Evolutionary conservation across 306 rosid genomes (phyloP).

Genomic region (Cucurbita argyrosperma): DNA sequence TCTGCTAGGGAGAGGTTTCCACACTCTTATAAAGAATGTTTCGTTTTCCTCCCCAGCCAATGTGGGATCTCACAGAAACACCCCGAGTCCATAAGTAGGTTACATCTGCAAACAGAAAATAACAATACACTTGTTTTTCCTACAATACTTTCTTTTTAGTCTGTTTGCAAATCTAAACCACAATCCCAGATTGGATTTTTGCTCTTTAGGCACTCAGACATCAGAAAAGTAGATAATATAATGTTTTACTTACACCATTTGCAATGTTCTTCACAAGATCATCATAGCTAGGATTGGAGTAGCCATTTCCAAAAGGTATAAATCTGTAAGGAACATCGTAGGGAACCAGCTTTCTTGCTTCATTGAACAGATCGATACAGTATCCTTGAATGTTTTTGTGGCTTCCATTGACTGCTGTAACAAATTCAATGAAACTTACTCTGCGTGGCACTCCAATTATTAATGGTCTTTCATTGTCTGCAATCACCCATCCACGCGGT

Average conservation of each 20-base stretch:
- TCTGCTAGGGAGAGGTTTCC: too few relatives aligned
- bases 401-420: constrained; percentile 27
- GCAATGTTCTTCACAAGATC: constrained; percentile 50
- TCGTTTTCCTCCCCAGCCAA: too few relatives aligned
- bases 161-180: background rate
- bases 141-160: background rate
- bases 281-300: constrained; percentile 53
- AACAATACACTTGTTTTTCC: background rate
- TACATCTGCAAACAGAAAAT: background rate
- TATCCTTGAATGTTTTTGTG: constrained; percentile 45
- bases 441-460: constrained; percentile 78
- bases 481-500: constrained; percentile 95
- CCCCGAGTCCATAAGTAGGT: background rate
- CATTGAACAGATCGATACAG: constrained; percentile 63
- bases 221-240: constrained; percentile 2
- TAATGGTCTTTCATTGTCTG: constrained; percentile 55
- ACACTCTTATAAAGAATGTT: too few relatives aligned
- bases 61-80: background rate
- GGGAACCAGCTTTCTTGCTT: constrained; percentile 52
- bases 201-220: background rate
- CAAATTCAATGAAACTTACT: constrained; percentile 78
- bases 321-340: constrained; percentile 61
- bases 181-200: background rate
- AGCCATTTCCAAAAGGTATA: constrained; percentile 63
- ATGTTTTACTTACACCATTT: constrained; percentile 40